These are phyloP conservation scores for Wallacemonas sp. DNA, from an alignment of 208 protist genomes.

Conservation along the genomic window DNA sequence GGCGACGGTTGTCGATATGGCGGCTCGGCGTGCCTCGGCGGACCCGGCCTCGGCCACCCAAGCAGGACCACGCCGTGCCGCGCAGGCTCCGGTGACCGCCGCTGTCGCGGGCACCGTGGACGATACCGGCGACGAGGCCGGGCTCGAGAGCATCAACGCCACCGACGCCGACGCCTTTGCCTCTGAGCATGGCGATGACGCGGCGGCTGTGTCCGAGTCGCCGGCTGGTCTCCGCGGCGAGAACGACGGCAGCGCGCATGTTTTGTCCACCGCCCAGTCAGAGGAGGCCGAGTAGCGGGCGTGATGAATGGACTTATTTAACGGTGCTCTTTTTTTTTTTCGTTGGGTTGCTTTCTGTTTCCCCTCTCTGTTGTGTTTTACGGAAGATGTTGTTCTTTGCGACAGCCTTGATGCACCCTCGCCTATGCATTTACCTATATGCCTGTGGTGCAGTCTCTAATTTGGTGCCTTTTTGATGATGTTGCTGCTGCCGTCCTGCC, in stretches of 20 bases:
- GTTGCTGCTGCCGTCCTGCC: no score
- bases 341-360: no score
- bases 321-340: no score
- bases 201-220: neutral
- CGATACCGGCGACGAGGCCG: neutral
- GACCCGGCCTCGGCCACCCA: neutral
- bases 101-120: constrained; percentile 15
- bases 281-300: neutral
- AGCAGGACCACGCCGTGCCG: neutral
- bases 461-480: no score
- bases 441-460: no score
- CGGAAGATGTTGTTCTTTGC: no score
- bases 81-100: neutral
- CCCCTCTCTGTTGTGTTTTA: no score
- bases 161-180: neutral
- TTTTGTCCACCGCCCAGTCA: neutral
- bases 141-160: neutral
- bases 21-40: neutral
- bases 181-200: constrained; percentile 2
- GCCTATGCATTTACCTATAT: no score
- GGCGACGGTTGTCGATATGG: neutral
- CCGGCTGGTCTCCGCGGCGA: neutral
- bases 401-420: no score
- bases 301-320: no score
- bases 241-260: neutral